Conservation (phyloP, 2,329 filamentous ascomycete species). For the Neofusicoccum parvum region DNA sequence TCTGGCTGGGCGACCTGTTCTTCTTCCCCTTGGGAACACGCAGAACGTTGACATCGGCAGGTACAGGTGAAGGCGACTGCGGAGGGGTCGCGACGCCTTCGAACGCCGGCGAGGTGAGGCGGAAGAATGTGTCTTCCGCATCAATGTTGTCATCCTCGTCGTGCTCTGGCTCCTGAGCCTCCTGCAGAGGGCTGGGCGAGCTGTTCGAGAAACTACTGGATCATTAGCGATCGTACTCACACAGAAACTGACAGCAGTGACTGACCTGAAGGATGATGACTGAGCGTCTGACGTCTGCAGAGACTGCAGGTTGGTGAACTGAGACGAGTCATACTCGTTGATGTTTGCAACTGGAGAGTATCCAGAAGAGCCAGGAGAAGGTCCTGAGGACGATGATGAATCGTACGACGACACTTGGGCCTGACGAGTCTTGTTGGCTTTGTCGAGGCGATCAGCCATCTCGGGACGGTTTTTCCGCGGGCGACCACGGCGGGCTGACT, state of each 20-base stretch:
- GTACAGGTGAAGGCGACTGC: conserved; percentile 38
- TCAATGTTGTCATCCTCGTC: not conserved
- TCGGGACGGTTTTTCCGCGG: conserved; percentile 65
- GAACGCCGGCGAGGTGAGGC: conserved; percentile 33
- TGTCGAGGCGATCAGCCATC: conserved; percentile 59
- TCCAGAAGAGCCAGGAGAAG: conserved; percentile 18
- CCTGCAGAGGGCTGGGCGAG: not conserved
- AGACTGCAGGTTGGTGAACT: conserved; percentile 15
- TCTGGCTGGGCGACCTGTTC: conserved; percentile 2
- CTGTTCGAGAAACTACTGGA: not conserved
- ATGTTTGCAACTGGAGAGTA: conserved; percentile 20
- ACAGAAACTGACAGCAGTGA: too few species aligned
- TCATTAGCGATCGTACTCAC: not conserved
- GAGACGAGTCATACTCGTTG: conserved; percentile 20
- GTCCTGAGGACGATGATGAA: conserved; percentile 32
- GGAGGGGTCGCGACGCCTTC: conserved; percentile 37
- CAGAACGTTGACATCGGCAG: conserved; percentile 25
- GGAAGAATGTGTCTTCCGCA: conserved; percentile 34
- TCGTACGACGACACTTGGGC: conserved; percentile 37
- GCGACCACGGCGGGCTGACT: conserved; percentile 66
- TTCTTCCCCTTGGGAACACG: conserved; percentile 16
- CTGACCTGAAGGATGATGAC: conserved; percentile 11
- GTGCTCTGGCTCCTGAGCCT: not conserved
- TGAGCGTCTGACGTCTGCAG: conserved; percentile 14
- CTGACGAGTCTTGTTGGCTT: conserved; percentile 55